These are phyloP conservation scores for Tricholoma bakamatsutake DNA, from an alignment of 768 basidiomycete genomes.

Conservation along the genomic window DNA sequence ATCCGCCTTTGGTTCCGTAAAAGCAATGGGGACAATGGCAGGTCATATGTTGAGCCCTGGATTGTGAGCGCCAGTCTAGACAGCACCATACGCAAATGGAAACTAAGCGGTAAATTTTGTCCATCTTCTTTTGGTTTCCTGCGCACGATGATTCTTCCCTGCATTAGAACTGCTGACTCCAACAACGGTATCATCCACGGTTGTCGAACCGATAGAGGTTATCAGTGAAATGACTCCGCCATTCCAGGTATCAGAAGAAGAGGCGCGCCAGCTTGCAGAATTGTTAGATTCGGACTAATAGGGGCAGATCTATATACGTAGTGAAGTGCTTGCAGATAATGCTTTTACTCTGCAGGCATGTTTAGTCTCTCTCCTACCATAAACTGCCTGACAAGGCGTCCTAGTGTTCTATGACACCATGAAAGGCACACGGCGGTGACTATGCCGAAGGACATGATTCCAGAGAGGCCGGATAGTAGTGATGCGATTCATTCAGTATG, in stretches of 20 bases:
- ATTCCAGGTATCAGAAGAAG: constrained; percentile 72
- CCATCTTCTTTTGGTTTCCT: background rate
- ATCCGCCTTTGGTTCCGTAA: constrained; percentile 67
- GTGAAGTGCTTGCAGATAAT: background rate
- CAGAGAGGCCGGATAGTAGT: too few species aligned
- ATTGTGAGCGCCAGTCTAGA: constrained; percentile 82
- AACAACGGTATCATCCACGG: constrained; percentile 10
- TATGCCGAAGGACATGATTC: too few species aligned
- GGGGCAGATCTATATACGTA: background rate
- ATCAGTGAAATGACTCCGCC: constrained; percentile 16
- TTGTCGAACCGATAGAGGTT: constrained; percentile 9
- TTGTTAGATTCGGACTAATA: constrained; percentile 37
- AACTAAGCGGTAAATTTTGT: constrained; percentile 47
- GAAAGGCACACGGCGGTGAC: too few species aligned
- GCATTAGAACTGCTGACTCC: constrained; percentile 37
- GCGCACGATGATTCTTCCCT: background rate
- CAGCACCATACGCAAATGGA: constrained; percentile 84
- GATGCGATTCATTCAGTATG: too few species aligned
- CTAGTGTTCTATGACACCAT: too few species aligned
- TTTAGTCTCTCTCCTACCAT: too few species aligned
- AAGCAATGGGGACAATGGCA: constrained; percentile 36
- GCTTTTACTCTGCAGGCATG: background rate
- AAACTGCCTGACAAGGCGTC: background rate
- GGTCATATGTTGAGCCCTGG: constrained; percentile 65
- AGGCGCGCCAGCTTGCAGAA: constrained; percentile 85